Conservation (phyloP, 2,329 filamentous ascomycete genomes). For the Trichoderma oligosporum region DNA sequence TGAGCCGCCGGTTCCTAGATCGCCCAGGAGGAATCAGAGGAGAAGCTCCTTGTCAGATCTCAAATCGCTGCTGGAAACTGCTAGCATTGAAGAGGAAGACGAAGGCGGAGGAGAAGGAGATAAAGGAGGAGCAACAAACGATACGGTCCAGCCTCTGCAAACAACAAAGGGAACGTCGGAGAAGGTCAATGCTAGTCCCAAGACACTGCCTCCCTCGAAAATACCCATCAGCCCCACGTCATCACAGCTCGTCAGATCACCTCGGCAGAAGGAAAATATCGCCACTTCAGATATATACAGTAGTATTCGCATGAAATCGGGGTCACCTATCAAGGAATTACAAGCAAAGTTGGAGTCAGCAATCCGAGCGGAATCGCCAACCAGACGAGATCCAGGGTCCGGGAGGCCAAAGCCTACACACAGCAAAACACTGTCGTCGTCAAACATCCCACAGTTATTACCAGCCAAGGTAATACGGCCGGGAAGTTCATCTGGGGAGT, state of each 20-base stretch:
- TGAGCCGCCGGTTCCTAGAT: slow-evolving; percentile 39
- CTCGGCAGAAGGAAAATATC: slow-evolving; percentile 47
- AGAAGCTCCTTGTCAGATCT: slow-evolving; percentile 90
- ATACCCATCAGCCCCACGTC: slow-evolving; percentile 49
- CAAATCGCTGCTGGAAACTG: slow-evolving; percentile 61
- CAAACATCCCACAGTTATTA: slow-evolving; percentile 54
- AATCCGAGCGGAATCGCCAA: slow-evolving; percentile 22
- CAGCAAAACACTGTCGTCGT: slow-evolving; percentile 49
- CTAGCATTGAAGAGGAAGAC: slow-evolving; percentile 44
- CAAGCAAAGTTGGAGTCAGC: slow-evolving; percentile 19
- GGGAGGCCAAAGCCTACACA: slow-evolving; percentile 34
- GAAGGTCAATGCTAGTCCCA: slow-evolving; percentile 54
- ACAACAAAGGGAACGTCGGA: slow-evolving; percentile 53
- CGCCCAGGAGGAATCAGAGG: slow-evolving; percentile 62
- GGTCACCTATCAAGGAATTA: slow-evolving; percentile 16
- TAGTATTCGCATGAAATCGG: slow-evolving; percentile 17
- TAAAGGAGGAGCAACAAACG: too few relatives aligned
- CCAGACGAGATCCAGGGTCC: slow-evolving; percentile 25
- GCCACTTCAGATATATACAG: slow-evolving; percentile 24
- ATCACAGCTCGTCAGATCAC: slow-evolving; percentile 37
- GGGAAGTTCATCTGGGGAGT: slow-evolving; percentile 27
- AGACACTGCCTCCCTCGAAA: slow-evolving; percentile 44
- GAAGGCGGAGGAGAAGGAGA: slow-evolving; percentile 21
- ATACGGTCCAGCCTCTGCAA: slow-evolving; percentile 46
- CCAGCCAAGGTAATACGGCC: slow-evolving; percentile 44